Evolutionary conservation across 495 filamentous ascomycete species (phyloP), one percentile per base, ranked within the genome.

Genomic region (Xylaria scruposa): DNA sequence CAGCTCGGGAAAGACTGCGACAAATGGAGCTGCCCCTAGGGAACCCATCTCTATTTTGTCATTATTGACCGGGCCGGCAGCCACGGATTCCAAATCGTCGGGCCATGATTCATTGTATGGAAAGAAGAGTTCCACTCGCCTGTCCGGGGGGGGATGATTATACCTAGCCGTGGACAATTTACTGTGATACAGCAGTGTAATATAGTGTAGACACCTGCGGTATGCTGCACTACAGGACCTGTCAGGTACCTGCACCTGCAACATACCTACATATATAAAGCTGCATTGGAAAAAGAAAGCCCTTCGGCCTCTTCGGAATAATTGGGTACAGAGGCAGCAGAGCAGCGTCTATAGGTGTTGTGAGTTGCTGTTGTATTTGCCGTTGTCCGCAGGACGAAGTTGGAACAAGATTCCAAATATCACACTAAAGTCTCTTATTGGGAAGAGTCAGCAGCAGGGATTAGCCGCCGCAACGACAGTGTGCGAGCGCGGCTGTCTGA

Each of bases 371-470:
- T 12, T 42, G 38, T 42, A 42, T 42, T 42, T 60, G 56, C 21
- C 17, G 42, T 53, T 38, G 26, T 67, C 31, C 33, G 40, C 24
- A 31, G 21, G 69, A 58, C 61, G 46, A 69, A 61, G 67, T 69
- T 61, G 56, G 67, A 69, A 59, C 67, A 69, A 60, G 40, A 71
- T 71, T 71, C 70, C 70, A 71, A 71, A 71, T 71, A 71, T 66
- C 42, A 21, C 49, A 21, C 24, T 36, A 21, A 36, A 38, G 53
- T 36, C 51, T 49, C 70, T 38, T 17, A 63, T 71, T 71, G 40
- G 70, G 69, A 67, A 59, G 70, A 71, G 70, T 71, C 70, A 71
- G 70, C 70, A 71, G 26, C 70, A 71, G 62, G 70, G 70, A 59
- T 71, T 71, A 66, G 69, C 69, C 60, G 68, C 60, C 47, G 69